phyloP scores from a whole-genome alignment of 345 rosid genomes.

The Limnanthes douglasii region DNA sequence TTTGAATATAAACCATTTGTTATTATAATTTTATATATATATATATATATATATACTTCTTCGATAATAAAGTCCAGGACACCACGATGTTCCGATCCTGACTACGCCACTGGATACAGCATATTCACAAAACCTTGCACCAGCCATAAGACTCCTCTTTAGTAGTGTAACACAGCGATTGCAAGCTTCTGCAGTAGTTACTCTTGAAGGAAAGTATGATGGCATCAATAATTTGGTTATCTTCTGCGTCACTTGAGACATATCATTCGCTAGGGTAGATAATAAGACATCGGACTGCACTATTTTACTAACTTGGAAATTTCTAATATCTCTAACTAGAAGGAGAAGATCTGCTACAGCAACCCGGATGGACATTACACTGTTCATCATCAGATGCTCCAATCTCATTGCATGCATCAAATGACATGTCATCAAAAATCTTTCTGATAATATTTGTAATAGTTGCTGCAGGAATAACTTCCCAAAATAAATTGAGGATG shows the following conservation, averaged over 20 bases:
- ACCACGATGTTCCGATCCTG: no score
- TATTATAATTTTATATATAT: no score
- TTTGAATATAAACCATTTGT: no score
- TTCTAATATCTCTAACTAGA: constrained; percentile 40
- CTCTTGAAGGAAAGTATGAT: constrained; percentile 72
- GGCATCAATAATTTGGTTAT: constrained; percentile 66
- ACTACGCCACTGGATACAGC: no score
- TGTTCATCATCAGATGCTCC: constrained; percentile 58
- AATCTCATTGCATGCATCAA: constrained; percentile 59
- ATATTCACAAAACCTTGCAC: constrained; percentile 87
- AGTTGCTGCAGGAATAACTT: constrained; percentile 65
- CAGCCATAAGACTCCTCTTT: constrained; percentile 68
- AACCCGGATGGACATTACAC: constrained; percentile 36
- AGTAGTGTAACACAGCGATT: constrained; percentile 63
- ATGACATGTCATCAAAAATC: constrained; percentile 53
- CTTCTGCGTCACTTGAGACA: constrained; percentile 58
- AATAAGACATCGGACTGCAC: constrained; percentile 49
- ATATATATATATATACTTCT: no score
- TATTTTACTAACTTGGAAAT: constrained; percentile 82
- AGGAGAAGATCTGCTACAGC: constrained; percentile 76
- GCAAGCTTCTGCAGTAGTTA: constrained; percentile 61
- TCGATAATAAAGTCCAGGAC: no score
- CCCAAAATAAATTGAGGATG: constrained; percentile 84
- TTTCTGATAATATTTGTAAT: constrained; percentile 63
- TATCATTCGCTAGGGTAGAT: constrained; percentile 52